Base-by-base conservation (phyloP, 352 stramenopile genomes). In the Achlya hypogyna region DNA sequence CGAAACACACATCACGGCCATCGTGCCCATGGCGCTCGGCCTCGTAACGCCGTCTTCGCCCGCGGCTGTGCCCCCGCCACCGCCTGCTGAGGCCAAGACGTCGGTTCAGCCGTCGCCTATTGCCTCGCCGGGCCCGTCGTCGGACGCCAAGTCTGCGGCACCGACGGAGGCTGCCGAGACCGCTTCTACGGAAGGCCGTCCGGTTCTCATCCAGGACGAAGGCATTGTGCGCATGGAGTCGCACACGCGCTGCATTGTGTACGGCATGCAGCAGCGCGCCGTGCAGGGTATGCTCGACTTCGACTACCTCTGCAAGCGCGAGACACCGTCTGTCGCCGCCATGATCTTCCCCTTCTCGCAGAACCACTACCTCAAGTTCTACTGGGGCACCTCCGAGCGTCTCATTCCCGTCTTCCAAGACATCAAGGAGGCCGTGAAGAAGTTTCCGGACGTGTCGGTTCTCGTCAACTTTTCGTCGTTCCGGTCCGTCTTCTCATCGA, bases 261-360 rank as follows among this genome's bases (percentile, higher is more conserved):
- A 98, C 78, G 95, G 95, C 43, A 78, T 98, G 62, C 94, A 98
- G 76, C 84, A 96, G 71, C 81, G 87, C 35, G 91, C 92, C 16
- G 93, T 98, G 60, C 95, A 98, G 73, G 94, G 93, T 29, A 98
- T 98, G 96, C 81, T 98, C 29, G 96, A 98, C 77, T 98, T 98
- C 69, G 96, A 98, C 77, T 98, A 96, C 73, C 84, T 98, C 72
- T 98, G 96, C 81, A 98, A 98, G 73, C 87, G 96, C 45, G 82
- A 92, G 70, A 96, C 85, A 38, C 96, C 96, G 16, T 97, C 87
- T 58, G 96, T 98, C 32, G 95, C 95, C 51, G 88, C 88, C 5
- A 82, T 98, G 71, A 95, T 98, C 64, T 98, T 97, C 78, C 94
- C 93, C 53, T 98, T 98, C 78, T 88, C 84, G 63, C 86, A 91